Base-by-base conservation (phyloP, 2,329 filamentous ascomycete species). In the Microdochium nivale region DNA sequence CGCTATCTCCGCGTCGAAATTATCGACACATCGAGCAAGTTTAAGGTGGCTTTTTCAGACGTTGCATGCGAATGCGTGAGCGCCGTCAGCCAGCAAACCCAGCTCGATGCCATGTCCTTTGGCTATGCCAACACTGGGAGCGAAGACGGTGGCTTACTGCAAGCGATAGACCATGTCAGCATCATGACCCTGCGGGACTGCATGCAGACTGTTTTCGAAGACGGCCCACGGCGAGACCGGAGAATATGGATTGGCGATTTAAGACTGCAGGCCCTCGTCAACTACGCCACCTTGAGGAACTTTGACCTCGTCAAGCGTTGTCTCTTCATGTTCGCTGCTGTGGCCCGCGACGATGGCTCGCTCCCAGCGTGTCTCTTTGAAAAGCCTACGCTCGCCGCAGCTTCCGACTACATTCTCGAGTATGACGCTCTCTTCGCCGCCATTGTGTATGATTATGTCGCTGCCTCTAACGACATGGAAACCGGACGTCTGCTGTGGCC, bases 131-230 rank as follows among this genome's bases (percentile, higher is more conserved):
- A 13, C 19, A 23, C 16, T 3, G 4, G 16, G 19, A 44, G 4
- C 40, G 13, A 44, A 23, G n/a, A 53, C 3, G 56, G 61, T 47
- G 14, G 50, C 1, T 52, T 65, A 23, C 58, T 68, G 2, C 43
- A 50, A 14, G 51, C 54, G 21, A 62, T 68, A 24, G 66, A 69
- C 52, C 55, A 58, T 11, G 59, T 62, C 51, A 63, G 62, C 49
- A 57, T 64, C 43, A 55, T 62, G 27, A 69, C 67, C 7, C 57
- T 69, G 2, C 54, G 66, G n/a, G 62, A 68, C 51, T 70, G 67
- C 52, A 68, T 69, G 67, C 66, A 68, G 51, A 66, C 66, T 13
- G 66, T 69, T 16, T 69, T 68, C 51, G 67, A 70, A 52, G 67
- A 70, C 27, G 66, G 67, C 1, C 67, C 66, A 11, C 55, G 67